A percentile compares a stretch with the other conserved stretches of the same genome.
phyloP scores from a whole-genome alignment of 2,329 filamentous ascomycete species.

The Corynespora cassiicola region DNA sequence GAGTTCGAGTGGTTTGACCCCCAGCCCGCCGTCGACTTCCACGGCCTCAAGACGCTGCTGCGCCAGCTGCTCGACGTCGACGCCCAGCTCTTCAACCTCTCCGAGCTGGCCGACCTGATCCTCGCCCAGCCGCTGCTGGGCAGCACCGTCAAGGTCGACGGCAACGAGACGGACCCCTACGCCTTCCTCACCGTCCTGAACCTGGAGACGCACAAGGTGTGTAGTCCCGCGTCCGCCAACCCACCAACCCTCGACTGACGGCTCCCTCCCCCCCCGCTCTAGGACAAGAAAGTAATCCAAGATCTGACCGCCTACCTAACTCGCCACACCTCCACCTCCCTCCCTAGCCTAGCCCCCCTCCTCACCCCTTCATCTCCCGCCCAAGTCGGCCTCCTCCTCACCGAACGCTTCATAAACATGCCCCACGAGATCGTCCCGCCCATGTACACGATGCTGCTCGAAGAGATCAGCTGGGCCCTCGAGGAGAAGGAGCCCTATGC shows the following conservation, averaged over 20 bases:
- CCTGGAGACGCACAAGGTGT: constrained; percentile 72
- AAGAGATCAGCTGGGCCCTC: constrained; percentile 87
- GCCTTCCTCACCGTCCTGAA: constrained; percentile 91
- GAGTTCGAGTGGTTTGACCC: constrained; percentile 99
- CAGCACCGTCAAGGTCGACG: constrained; percentile 96
- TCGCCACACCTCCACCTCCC: constrained; percentile 58
- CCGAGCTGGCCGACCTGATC: constrained; percentile 83
- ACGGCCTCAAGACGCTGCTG: constrained; percentile 87
- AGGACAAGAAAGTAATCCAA: constrained; percentile 74
- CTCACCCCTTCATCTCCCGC: constrained; percentile 42
- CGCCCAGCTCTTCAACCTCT: constrained; percentile 83
- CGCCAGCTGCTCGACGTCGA: constrained; percentile 94
- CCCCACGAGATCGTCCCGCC: constrained; percentile 91
- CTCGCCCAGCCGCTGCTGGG: constrained; percentile 86
- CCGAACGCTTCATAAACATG: constrained; percentile 94
- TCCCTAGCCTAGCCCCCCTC: constrained; percentile 54
- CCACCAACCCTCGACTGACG: neutral
- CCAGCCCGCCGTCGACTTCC: constrained; percentile 86
- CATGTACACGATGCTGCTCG: constrained; percentile 91
- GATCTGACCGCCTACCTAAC: constrained; percentile 75
- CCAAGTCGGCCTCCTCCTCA: constrained; percentile 84
- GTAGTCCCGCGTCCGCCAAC: neutral
- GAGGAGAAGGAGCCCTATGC: constrained; percentile 91
- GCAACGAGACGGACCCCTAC: constrained; percentile 89
- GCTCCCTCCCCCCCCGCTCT: neutral